A percentile compares a stretch with the other conserved stretches of the same genome.
Conservation (phyloP, 2,329 filamentous ascomycete species). For the Botrytis paeoniae region DNA sequence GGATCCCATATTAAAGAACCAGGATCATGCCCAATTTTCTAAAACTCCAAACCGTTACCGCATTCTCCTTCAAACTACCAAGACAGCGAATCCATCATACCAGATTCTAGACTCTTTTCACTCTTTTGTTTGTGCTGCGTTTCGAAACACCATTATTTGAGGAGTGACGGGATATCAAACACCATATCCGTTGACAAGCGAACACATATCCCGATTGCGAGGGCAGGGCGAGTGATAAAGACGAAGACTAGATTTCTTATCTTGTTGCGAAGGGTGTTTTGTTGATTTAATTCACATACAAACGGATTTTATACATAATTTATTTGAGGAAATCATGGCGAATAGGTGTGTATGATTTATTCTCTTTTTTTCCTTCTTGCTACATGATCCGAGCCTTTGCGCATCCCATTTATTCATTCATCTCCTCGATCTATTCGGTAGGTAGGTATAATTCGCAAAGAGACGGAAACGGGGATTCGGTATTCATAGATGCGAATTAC, state of each 20-base stretch:
- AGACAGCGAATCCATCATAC: background rate
- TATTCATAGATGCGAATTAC: background rate
- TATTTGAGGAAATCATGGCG: background rate
- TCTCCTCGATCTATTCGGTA: background rate
- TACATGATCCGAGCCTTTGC: background rate
- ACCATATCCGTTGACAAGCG: conserved; percentile 8
- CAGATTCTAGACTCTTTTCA: background rate
- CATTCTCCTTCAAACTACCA: background rate
- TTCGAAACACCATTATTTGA: conserved; percentile 2
- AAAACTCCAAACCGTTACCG: conserved; percentile 6
- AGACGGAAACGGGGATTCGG: background rate
- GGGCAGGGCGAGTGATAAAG: background rate
- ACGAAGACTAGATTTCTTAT: background rate
- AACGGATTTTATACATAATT: background rate
- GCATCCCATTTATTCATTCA: background rate
- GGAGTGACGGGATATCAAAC: background rate
- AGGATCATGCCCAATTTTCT: conserved; percentile 5
- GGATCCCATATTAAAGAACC: conserved; percentile 2
- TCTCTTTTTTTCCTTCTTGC: background rate
- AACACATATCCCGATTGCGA: conserved; percentile 4
- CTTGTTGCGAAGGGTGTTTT: background rate
- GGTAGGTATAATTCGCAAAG: background rate
- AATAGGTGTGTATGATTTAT: conserved; percentile 7
- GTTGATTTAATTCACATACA: background rate
- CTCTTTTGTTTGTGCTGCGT: background rate